Conservation (phyloP, 371 early-diverging fungal species). For the Circinella minor region DNA sequence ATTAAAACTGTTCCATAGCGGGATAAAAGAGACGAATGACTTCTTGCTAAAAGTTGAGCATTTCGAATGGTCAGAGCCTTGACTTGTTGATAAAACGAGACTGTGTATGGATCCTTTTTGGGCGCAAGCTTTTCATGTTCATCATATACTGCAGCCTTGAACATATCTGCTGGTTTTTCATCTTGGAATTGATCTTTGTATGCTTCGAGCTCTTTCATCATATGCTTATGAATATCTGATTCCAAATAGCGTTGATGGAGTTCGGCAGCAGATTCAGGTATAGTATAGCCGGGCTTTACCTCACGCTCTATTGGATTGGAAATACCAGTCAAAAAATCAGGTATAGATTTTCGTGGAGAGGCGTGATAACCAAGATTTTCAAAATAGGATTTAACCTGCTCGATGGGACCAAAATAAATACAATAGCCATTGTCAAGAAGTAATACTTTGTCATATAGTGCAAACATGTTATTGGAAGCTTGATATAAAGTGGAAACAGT, state of each 20-base stretch:
- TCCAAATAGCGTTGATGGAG: conserved; percentile 48
- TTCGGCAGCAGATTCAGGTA: conserved; percentile 54
- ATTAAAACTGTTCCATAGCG: conserved; percentile 57
- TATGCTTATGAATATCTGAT: conserved; percentile 34
- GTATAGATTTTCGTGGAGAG: conserved; percentile 67
- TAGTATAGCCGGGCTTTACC: conserved; percentile 41
- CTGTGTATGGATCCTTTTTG: conserved; percentile 57
- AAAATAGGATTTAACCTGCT: conserved; percentile 52
- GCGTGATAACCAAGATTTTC: conserved; percentile 50
- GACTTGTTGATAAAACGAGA: conserved; percentile 62
- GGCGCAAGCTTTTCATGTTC: conserved; percentile 59
- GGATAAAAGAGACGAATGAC: conserved; percentile 45
- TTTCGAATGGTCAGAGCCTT: conserved; percentile 62
- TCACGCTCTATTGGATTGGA: conserved; percentile 55
- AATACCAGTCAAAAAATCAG: conserved; percentile 70
- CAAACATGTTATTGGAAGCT: conserved; percentile 61
- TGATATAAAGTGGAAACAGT: conserved; percentile 61
- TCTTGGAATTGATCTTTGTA: conserved; percentile 41
- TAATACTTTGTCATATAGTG: conserved; percentile 64
- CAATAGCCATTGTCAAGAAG: conserved; percentile 60
- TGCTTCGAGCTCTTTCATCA: conserved; percentile 30
- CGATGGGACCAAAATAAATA: conserved; percentile 61
- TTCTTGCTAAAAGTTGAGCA: conserved; percentile 49
- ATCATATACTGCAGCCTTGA: conserved; percentile 55
- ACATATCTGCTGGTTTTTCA: conserved; percentile 42